phyloP scores from a whole-genome alignment of 1,284 basidiomycete species.

The Ceratobasidium sp. region DNA sequence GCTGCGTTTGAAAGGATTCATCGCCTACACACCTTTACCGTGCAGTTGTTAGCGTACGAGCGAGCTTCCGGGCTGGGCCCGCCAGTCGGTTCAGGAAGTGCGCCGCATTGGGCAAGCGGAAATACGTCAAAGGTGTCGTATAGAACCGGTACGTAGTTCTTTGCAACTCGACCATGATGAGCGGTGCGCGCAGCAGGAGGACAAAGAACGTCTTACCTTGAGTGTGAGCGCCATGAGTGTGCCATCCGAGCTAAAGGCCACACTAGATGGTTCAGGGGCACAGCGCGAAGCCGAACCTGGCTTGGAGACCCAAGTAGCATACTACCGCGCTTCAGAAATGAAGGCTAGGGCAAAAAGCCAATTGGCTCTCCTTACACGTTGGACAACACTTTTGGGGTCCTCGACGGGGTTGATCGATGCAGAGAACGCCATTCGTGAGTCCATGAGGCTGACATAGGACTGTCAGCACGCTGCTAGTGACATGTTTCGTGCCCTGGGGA shows the following conservation, averaged over 20 bases:
- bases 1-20: conserved; percentile 36
- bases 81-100: conserved; percentile 3
- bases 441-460: conserved; percentile 26
- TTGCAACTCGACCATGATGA: conserved; percentile 9
- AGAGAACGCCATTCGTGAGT: conserved; percentile 39
- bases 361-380: conserved; percentile 26
- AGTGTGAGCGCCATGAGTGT: conserved; percentile 41
- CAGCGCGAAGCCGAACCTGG: conserved; percentile 31
- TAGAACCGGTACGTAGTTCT: conserved; percentile 34
- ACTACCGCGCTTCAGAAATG: conserved; percentile 24
- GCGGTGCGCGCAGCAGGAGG: neutral
- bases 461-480: conserved; percentile 19
- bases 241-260: conserved; percentile 36
- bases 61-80: conserved; percentile 9
- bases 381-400: conserved; percentile 41
- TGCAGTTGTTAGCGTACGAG: conserved; percentile 40
- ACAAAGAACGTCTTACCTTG: conserved; percentile 17
- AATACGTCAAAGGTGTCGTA: conserved; percentile 43
- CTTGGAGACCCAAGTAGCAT: conserved; percentile 41
- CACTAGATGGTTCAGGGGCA: conserved; percentile 39
- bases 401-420: conserved; percentile 34
- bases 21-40: conserved; percentile 37
- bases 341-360: neutral
- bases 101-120: conserved; percentile 36
- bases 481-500: conserved; percentile 24